Conservation (phyloP, 2,329 filamentous ascomycete genomes). For the Exophiala viscosa region DNA sequence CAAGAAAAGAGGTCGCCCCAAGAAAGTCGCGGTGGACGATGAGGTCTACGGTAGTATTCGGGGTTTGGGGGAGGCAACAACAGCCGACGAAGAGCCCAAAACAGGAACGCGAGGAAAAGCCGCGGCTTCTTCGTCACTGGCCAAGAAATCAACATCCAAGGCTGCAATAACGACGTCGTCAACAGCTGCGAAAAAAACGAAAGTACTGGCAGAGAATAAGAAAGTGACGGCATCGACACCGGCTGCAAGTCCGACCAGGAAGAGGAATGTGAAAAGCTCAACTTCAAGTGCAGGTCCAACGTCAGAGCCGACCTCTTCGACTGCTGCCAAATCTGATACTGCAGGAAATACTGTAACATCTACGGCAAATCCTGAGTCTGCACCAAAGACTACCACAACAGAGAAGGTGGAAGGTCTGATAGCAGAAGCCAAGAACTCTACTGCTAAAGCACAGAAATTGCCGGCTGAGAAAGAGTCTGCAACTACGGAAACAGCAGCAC, state of each 20-base stretch:
- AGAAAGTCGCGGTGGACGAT: conserved; percentile 8
- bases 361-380: too few species aligned
- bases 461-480: background rate
- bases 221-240: background rate
- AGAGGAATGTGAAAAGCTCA: background rate
- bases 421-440: background rate
- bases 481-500: background rate
- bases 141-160: background rate
- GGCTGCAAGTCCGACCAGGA: conserved; percentile 2
- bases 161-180: background rate
- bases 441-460: background rate
- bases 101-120: conserved; percentile 3
- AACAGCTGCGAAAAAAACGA: background rate
- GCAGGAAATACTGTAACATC: too few species aligned
- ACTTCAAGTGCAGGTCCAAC: too few species aligned
- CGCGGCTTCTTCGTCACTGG: background rate
- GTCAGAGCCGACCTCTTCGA: too few species aligned
- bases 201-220: background rate
- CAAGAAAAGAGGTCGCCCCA: conserved; percentile 22
- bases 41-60: background rate
- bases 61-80: background rate
- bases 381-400: too few species aligned
- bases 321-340: background rate
- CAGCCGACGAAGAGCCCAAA: too few species aligned
- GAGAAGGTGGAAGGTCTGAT: background rate